phyloP scores from a whole-genome alignment of 192 early-diverging fungal genomes.

The Backusella mclennaniae region DNA sequence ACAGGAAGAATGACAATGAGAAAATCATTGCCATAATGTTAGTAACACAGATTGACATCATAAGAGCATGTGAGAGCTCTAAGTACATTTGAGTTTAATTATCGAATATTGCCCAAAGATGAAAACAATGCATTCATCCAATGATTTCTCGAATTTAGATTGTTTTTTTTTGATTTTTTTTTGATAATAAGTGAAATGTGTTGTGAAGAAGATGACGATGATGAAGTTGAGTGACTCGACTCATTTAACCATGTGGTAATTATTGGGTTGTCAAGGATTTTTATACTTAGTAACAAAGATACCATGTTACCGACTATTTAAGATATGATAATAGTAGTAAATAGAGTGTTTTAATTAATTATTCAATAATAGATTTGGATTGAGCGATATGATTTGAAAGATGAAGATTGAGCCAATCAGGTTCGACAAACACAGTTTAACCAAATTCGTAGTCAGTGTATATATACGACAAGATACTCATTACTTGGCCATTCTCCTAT shows the following conservation, averaged over 20 bases:
- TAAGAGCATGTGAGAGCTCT: not conserved
- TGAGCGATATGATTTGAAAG: too few species aligned
- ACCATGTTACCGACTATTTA: too few species aligned
- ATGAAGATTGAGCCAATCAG: too few species aligned
- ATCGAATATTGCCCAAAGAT: not conserved
- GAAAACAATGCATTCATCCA: not conserved
- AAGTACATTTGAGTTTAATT: not conserved
- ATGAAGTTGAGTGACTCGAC: too few species aligned
- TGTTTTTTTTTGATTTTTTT: not conserved
- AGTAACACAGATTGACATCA: not conserved
- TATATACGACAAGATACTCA: not conserved
- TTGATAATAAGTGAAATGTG: not conserved
- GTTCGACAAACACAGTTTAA: too few species aligned
- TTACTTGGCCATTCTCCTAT: not conserved
- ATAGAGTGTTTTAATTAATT: too few species aligned
- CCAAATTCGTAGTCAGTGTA: too few species aligned
- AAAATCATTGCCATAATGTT: not conserved
- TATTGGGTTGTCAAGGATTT: too few species aligned
- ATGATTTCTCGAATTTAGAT: not conserved
- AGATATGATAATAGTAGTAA: too few species aligned
- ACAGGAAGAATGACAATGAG: not conserved
- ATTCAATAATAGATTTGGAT: too few species aligned
- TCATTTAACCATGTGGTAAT: not conserved
- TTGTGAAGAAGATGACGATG: not conserved
- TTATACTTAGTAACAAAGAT: too few species aligned